These are phyloP conservation scores for Pterocarpus santalinus DNA, from an alignment of 306 rosid species.

Conservation along the genomic window DNA sequence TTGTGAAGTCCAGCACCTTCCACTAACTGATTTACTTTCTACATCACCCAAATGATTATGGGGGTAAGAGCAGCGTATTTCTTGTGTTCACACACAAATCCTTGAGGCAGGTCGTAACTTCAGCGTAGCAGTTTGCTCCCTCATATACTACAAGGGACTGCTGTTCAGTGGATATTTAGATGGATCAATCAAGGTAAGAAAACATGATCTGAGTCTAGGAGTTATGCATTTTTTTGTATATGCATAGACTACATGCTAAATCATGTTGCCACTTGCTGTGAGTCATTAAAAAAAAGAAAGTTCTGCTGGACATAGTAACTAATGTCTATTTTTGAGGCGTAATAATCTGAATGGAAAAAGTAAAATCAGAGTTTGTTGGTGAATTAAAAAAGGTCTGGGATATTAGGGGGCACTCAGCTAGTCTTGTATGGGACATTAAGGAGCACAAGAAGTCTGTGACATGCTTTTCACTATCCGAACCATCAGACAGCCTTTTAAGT, in stretches of 20 bases:
- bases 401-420: constrained; percentile 74
- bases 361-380: constrained; percentile 41
- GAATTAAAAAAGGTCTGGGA: constrained; percentile 73
- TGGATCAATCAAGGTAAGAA: constrained; percentile 78
- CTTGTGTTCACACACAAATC: constrained; percentile 86
- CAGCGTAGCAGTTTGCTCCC: constrained; percentile 71
- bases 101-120: constrained; percentile 68
- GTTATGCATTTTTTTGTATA: constrained; percentile 13
- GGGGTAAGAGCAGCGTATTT: constrained; percentile 79
- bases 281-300: background rate
- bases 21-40: constrained; percentile 46
- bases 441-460: constrained; percentile 78
- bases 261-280: constrained; percentile 20
- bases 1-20: constrained; percentile 8
- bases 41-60: constrained; percentile 49
- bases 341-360: constrained; percentile 18
- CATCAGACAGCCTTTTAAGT: constrained; percentile 75
- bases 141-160: constrained; percentile 82
- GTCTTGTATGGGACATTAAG: constrained; percentile 78
- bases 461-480: constrained; percentile 70
- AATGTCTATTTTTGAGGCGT: constrained; percentile 14
- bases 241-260: constrained; percentile 30
- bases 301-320: constrained; percentile 16
- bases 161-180: constrained; percentile 79
- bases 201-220: constrained; percentile 12